Evolutionary conservation across 768 basidiomycete genomes (phyloP), one percentile per base, ranked within the genome.

Genomic region (Mycena belliarum): DNA sequence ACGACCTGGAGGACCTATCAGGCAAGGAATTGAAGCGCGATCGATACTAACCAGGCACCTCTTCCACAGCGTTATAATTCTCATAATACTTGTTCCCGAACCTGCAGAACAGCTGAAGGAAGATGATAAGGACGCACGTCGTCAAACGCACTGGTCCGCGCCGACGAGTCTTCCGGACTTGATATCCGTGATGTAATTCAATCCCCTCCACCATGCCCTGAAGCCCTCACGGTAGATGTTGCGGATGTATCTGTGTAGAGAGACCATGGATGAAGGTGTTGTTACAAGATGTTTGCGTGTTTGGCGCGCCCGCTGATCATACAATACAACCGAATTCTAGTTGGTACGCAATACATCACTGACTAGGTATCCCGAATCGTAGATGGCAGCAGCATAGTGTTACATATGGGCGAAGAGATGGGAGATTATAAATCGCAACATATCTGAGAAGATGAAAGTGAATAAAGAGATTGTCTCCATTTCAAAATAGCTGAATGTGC

Each of bases 61-160:
- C 95, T 65, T 96, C 90, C 63, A 87, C 82, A 26, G 83, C 80
- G 68, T 95, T 91, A 71, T 86, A 70, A 74, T 98, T 97, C 80
- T 98, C 93, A 66, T 82, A 98, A 75, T 95, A 98, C 60, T 82
- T 82, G 82, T 98, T 98, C 42, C 95, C 96, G 72, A 96, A 93
- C 70, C 92, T 94, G 66, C 29, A 37, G 23, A 57, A 49, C 46
- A 38, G 24, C 20, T 48, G 21, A 41, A 33, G 41, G 51, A 41
- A 6, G 52, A 61, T 61, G 38, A 37, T 38, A 45, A 45, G 15
- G 33, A 28, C 33, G 37, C 42, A 32, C 12, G 52, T 57, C 32
- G 41, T 53, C 23, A 24, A 37, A 87, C 92, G 63, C 66, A 97
- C 94, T 88, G 87, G 79, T 96, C 93, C 45, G 76, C 78, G 47